Evolutionary conservation across 2,329 filamentous ascomycete species (phyloP).

Genomic region (Bimuria novae-zelandiae): DNA sequence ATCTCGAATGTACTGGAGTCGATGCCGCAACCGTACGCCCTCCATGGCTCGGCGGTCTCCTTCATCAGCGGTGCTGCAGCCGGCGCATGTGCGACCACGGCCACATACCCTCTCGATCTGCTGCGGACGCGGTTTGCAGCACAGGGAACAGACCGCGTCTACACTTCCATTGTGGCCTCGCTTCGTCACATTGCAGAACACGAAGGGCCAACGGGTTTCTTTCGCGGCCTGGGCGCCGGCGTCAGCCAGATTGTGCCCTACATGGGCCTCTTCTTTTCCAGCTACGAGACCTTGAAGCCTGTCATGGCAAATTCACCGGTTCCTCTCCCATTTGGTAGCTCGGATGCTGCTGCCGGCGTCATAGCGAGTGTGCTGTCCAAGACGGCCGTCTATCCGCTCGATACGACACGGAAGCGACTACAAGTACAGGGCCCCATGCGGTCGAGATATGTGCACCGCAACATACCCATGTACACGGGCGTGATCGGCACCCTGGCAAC

Average conservation of each 20-base stretch:
- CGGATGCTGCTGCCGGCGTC: conserved; percentile 82
- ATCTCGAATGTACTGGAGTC: conserved; percentile 69
- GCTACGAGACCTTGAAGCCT: conserved; percentile 75
- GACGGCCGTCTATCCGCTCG: conserved; percentile 88
- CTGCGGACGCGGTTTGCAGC: conserved; percentile 96
- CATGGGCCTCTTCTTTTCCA: conserved; percentile 95
- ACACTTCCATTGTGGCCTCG: conserved; percentile 70
- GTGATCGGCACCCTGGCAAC: conserved; percentile 67
- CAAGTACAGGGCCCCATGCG: conserved; percentile 94
- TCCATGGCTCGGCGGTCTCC: conserved; percentile 72
- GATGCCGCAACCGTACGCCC: conserved; percentile 49
- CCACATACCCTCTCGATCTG: conserved; percentile 91
- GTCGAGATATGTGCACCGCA: conserved; percentile 75
- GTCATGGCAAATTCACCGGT: conserved; percentile 54
- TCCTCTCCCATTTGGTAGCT: conserved; percentile 70
- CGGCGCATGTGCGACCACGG: conserved; percentile 78
- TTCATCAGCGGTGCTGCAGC: conserved; percentile 84
- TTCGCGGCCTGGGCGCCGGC: conserved; percentile 80
- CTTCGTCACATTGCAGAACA: conserved; percentile 72
- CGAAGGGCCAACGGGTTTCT: conserved; percentile 82
- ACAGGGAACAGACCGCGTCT: conserved; percentile 81
- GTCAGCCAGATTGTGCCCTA: conserved; percentile 89
- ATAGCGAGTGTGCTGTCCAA: conserved; percentile 81
- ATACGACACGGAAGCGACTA: conserved; percentile 88
- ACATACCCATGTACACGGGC: conserved; percentile 81